Evolutionary conservation across 768 basidiomycete species (phyloP), one percentile per base, ranked within the genome.

Genomic region (Serendipita vermifera): DNA sequence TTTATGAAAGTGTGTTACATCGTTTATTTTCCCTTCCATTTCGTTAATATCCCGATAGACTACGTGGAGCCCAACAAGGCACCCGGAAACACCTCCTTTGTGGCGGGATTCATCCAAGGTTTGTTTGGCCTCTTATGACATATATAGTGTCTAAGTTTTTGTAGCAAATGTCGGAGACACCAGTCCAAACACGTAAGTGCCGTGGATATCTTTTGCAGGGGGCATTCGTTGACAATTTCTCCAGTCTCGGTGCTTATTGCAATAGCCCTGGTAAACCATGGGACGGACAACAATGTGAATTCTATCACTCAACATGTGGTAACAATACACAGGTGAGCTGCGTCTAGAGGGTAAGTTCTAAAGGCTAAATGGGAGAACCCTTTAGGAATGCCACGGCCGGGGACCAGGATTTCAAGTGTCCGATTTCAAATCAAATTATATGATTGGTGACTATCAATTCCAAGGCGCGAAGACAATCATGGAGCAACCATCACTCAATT

Each of bases 121-220:
- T 67, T 60, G 76, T 65, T 33, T 15, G 54, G 33, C n/a, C 33
- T 54, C 54, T 54, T 31, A 54, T 61, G 51, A 55, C 54, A 33
- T 46, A 17, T 54, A n/a, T 29, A 39, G 33, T 59, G 24, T 60
- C 32, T 15, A 17, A 35, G 38, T 27, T 57, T 24, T 35, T 61
- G 11, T 62, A 85, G 83, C 84, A n/a, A 86, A 86, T 59, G 84
- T 87, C 38, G 84, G 86, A 2, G 84, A 86, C 63, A 84, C 82
- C 20, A 84, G 75, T 59, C 85, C 85, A 11, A 87, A 89, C 65
- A 86, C 82, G 82, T 85, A 57, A 64, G 82, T 72, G 43, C 26
- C 3, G 5, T 29, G 38, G 5, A 9, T 38, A 11, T 41, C 13
- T 55, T 32, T 33, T 55, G 41, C 17, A 3, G 46, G 31, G 2